A percentile compares a stretch with the other conserved stretches of the same genome.
phyloP scores from a whole-genome alignment of 1,284 basidiomycete genomes.

The Cutaneotrichosporon spelunceum region DNA sequence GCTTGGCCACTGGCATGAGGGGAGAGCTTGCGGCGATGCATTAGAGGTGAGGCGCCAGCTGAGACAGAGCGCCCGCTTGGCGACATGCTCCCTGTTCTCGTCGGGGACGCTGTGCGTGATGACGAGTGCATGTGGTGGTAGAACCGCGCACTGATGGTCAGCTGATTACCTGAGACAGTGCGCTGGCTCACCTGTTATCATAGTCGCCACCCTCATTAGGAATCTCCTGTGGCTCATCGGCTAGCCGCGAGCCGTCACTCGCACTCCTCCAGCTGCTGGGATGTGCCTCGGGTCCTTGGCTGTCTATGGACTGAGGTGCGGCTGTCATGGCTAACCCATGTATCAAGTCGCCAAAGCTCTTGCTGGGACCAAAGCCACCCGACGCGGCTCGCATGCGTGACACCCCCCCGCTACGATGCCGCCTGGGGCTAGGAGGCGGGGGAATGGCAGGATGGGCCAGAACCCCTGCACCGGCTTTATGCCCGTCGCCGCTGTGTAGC shows the following conservation, averaged over 20 bases:
- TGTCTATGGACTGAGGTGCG: background rate
- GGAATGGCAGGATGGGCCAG: constrained; percentile 27
- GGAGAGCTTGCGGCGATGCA: constrained; percentile 27
- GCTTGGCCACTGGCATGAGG: constrained; percentile 25
- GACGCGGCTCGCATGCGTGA: constrained; percentile 36
- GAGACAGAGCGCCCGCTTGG: constrained; percentile 16
- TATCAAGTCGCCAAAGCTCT: constrained; percentile 40
- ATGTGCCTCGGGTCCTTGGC: background rate
- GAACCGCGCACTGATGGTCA: constrained; percentile 43
- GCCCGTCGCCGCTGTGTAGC: constrained; percentile 7
- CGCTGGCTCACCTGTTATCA: constrained; percentile 47
- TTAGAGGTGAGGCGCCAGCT: constrained; percentile 14
- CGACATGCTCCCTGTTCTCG: constrained; percentile 25
- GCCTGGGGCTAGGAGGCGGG: constrained; percentile 41
- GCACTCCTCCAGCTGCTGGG: background rate
- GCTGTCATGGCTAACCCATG: constrained; percentile 17
- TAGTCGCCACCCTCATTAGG: constrained; percentile 24
- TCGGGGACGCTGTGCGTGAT: constrained; percentile 37
- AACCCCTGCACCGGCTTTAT: constrained; percentile 1
- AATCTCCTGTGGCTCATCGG: constrained; percentile 7
- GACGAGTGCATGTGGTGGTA: constrained; percentile 44
- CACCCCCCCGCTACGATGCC: constrained; percentile 41
- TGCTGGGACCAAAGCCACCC: constrained; percentile 33
- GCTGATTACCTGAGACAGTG: background rate
- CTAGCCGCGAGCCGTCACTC: background rate